Conservation (phyloP, 2,329 filamentous ascomycete species). For the Leptographium flavum region DNA sequence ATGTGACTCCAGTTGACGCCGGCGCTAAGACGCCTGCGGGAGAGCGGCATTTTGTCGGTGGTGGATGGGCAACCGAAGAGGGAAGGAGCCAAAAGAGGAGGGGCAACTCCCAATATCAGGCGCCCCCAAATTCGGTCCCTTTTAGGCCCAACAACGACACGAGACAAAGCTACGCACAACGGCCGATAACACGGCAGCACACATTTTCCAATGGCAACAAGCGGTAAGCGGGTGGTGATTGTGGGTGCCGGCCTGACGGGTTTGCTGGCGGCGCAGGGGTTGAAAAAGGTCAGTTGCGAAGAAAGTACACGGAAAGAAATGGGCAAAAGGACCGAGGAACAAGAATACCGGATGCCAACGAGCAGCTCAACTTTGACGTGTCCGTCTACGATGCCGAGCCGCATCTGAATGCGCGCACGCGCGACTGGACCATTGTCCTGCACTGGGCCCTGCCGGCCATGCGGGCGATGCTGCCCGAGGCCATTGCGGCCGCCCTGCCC, state of each 20-base stretch:
- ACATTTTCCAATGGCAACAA: neutral
- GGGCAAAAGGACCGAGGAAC: neutral
- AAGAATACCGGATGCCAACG: constrained; percentile 8
- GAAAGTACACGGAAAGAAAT: too few species aligned
- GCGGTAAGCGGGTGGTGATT: constrained; percentile 16
- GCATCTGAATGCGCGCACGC: constrained; percentile 15
- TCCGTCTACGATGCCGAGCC: constrained; percentile 19
- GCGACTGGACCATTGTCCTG: constrained; percentile 25
- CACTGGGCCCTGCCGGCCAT: constrained; percentile 25
- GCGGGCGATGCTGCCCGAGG: constrained; percentile 18
- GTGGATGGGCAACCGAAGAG: too few species aligned
- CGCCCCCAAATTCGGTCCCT: too few species aligned
- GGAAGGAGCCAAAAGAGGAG: too few species aligned
- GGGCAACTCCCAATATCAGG: too few species aligned
- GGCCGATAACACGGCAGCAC: too few species aligned
- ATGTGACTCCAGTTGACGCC: too few species aligned
- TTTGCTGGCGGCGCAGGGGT: constrained; percentile 21
- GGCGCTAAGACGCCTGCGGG: too few species aligned
- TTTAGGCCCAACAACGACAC: too few species aligned
- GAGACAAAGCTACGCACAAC: too few species aligned
- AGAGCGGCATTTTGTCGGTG: neutral
- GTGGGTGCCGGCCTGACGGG: constrained; percentile 24
- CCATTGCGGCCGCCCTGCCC: constrained; percentile 16
- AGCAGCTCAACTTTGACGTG: constrained; percentile 17
- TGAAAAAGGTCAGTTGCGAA: constrained; percentile 16